Evolutionary conservation across 176 grass and related monocot genomes (phyloP), one percentile per base, ranked within the genome.

Genomic region (sorghum (Sorghum bicolor)): DNA sequence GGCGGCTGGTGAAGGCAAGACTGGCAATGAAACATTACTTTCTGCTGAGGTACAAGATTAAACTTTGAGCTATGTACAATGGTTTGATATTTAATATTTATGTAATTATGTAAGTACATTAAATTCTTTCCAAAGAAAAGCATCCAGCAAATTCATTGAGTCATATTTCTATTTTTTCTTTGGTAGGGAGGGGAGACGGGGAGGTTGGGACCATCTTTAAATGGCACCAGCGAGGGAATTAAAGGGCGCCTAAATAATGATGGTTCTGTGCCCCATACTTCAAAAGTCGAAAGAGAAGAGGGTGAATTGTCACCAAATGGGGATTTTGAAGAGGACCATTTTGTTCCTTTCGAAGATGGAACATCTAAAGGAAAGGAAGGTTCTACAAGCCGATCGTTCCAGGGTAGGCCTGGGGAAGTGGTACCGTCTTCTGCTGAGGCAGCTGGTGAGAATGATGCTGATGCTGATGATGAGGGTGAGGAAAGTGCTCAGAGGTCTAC

Each of bases 231-330:
- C 40, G 90, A 90, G 40, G 67, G 82, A 84, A 92, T 81, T 44
- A 94, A 94, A 81, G 87, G 69, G 50, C 45, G 64, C 10, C 22
- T 82, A 52, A 71, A 79, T 40, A 84, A 80, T 86, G 93, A 94
- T 90, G 71, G 75, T 82, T 83, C 87, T 62, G 31, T 33, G 25
- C 53, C 82, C 45, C 79, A 86, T 77, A 81, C 82, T 58, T 74
- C 62, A 13, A 99, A 96, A 84, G 86, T 96, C 82, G 96, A 99
- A 92, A 92, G 96, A 89, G 96, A 99, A 77, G 96, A 99, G 82
- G 96, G 96, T 58, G 96, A 99, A 90, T 88, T 99, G 81, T 99
- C 96, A 0, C 96, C 96, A 43, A 99, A 90, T 64, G 96, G 89
- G 45, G 96, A 99, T 78, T 94, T 96, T 86, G 96, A 99, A 74